Evolutionary conservation across 177 flowering plant species (phyloP), one percentile per base, ranked within the genome.

Genomic region (Vitis hybrid): DNA sequence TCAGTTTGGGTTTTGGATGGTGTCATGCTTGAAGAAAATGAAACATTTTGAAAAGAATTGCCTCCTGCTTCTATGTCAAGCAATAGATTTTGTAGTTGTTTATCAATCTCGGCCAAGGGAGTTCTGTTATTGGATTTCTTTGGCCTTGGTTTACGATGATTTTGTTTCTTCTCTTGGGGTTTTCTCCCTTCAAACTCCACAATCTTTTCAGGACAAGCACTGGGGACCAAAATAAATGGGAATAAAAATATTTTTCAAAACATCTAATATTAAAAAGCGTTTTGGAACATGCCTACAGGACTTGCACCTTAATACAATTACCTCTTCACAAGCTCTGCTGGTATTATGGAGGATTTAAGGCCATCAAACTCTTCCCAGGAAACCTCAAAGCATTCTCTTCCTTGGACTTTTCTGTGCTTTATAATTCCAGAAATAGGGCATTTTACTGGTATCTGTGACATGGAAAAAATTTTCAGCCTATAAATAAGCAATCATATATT

Each of bases 121-220:
- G 82, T 66, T 18, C 2, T 68, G 12, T 65, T 74, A 48, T 76
- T 78, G n/a, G 74, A 21, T 75, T 86, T 84, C 85, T 79, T 86
- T 56, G 70, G 62, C 77, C 76, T 84, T 64, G 88, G 64, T 76
- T 79, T 90, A n/a, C 75, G 76, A 4, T 49, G 63, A 39, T 84
- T 80, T 62, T 72, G 74, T 73, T 83, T 86, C 85, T 88, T 90
- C 70, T 51, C 74, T 31, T 77, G 74, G 69, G 86, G 85, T 81
- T 50, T 82, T 78, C 70, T 81, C 75, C 85, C 87, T 68, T 82
- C 76, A 71, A 89, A 91, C 82, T 89, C 96, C 57, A 56, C 56
- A 55, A 90, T 88, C 89, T 83, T 93, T 76, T 95, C 99, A 3
- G 97, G 94, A 76, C 95, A 94, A 50, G 97, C 99, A 78, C 99